A percentile compares a stretch with the other conserved stretches of the same genome.
Conservation (phyloP, 1,139 yeast species). For the Lodderomyces parapsilosis region DNA sequence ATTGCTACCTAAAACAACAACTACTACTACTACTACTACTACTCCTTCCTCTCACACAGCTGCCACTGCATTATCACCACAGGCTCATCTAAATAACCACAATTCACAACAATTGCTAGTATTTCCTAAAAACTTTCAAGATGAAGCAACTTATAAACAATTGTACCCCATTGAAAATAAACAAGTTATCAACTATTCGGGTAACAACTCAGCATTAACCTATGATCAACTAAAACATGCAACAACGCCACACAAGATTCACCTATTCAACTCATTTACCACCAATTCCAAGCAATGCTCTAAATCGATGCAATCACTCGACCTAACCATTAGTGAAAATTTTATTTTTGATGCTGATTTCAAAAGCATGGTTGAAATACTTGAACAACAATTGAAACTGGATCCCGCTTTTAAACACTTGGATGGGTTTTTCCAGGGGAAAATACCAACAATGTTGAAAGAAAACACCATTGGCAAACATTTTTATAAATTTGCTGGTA, state of each 20-base stretch:
- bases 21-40: background rate
- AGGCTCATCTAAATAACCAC: slow-evolving; percentile 1
- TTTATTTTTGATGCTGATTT: slow-evolving; percentile 9
- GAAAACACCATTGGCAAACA: slow-evolving; percentile 18
- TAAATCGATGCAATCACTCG: slow-evolving; percentile 1
- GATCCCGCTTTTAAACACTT: slow-evolving; percentile 21
- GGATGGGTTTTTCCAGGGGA: slow-evolving; percentile 20
- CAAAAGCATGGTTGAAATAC: slow-evolving; percentile 13
- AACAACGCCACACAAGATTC: slow-evolving; percentile 3
- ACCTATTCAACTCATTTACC: slow-evolving; percentile 5
- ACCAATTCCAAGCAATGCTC: slow-evolving; percentile 4
- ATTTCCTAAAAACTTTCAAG: slow-evolving; percentile 6
- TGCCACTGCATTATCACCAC: too few species aligned
- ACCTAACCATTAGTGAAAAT: slow-evolving; percentile 9
- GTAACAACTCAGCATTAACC: slow-evolving; percentile 8
- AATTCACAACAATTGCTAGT: slow-evolving; percentile 2
- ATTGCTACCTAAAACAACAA: background rate
- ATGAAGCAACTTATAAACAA: slow-evolving; percentile 1
- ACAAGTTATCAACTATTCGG: slow-evolving; percentile 5
- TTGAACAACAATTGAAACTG: slow-evolving; percentile 17
- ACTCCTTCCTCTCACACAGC: too few species aligned
- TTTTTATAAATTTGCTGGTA: slow-evolving; percentile 49
- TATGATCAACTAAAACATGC: slow-evolving; percentile 1
- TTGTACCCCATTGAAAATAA: background rate
- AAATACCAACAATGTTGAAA: slow-evolving; percentile 16